Evolutionary conservation across 2,329 filamentous ascomycete genomes (phyloP).

Genomic region (Fulvia fulva): DNA sequence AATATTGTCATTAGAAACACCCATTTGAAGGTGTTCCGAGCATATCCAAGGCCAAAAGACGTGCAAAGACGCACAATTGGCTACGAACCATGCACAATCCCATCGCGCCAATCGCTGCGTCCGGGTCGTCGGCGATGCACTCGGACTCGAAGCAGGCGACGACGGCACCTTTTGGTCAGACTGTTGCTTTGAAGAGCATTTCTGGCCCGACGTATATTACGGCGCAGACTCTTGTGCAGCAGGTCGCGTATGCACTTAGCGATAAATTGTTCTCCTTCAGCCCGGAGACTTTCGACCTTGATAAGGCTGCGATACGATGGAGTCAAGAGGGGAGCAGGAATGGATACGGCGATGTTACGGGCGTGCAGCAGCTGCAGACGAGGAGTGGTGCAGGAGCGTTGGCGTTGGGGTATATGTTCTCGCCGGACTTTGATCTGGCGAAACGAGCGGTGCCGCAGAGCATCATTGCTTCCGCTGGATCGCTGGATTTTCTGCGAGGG

Average conservation of each 20-base stretch:
- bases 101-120: not conserved
- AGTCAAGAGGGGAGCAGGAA: slow-evolving; percentile 66
- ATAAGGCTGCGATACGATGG: slow-evolving; percentile 79
- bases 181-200: slow-evolving; percentile 56
- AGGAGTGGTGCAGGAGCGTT: slow-evolving; percentile 84
- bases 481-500: slow-evolving; percentile 73
- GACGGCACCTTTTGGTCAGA: slow-evolving; percentile 50
- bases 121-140: slow-evolving; percentile 2
- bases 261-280: slow-evolving; percentile 98
- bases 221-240: slow-evolving; percentile 88
- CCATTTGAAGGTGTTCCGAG: not conserved
- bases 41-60: not conserved
- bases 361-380: slow-evolving; percentile 77
- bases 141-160: slow-evolving; percentile 2
- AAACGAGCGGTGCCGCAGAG: slow-evolving; percentile 91
- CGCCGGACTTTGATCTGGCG: slow-evolving; percentile 86
- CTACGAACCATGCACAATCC: not conserved
- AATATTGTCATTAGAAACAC: not conserved
- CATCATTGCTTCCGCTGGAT: slow-evolving; percentile 80
- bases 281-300: slow-evolving; percentile 86
- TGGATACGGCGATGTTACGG: slow-evolving; percentile 73
- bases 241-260: slow-evolving; percentile 89
- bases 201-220: slow-evolving; percentile 88
- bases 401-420: slow-evolving; percentile 95
- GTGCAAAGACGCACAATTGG: not conserved